Base-by-base conservation (phyloP, 179 eudicot species). In the Sideroxylon spinosum region DNA sequence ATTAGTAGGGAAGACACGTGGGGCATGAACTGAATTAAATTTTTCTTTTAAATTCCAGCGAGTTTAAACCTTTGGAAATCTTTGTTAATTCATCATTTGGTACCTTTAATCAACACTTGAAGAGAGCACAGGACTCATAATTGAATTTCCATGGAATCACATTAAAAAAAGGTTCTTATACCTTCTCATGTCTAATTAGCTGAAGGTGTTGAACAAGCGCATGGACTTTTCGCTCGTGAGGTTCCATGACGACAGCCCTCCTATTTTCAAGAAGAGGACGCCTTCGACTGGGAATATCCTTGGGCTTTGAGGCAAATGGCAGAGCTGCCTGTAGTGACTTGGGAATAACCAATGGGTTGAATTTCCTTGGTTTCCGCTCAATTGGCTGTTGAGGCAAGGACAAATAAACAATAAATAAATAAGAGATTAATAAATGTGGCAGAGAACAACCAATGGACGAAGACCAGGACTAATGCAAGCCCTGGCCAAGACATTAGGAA, bases 301-400 rank as follows among this genome's bases (percentile, higher is more conserved):
- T 95, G 59, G 98, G 97, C 85, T 95, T 95, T 26, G 97, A 86
- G 23, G 80, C 80, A 79, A 93, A 93, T 57, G 99, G 99, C 17
- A 95, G 92, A 74, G 78, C 87, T 74, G 73, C 81, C 81, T 91
- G 95, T 76, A 95, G 76, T 28, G 87, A 68, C 89, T 86, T 89
- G 48, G 98, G 91, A 71, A 95, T 91, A 56, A 93, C 91, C 80
- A 93, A 55, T 0, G 93, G 92, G 80, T 93, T 95, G 89, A 87
- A 93, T 87, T 90, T 90, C 87, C 78, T 89, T 14, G 32, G 80
- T 84, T 86, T 89, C 85, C 99, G 86, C 83, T 89, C 98, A 75
- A 93, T 91, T 79, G 89, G 91, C 99, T 95, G 88, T 69, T 81
- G 66, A 48, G 16, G 46, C 29, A 29, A 37, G 44, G 44, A 37